phyloP scores from a whole-genome alignment of 495 filamentous ascomycete species.

The Penicillium canariense region DNA sequence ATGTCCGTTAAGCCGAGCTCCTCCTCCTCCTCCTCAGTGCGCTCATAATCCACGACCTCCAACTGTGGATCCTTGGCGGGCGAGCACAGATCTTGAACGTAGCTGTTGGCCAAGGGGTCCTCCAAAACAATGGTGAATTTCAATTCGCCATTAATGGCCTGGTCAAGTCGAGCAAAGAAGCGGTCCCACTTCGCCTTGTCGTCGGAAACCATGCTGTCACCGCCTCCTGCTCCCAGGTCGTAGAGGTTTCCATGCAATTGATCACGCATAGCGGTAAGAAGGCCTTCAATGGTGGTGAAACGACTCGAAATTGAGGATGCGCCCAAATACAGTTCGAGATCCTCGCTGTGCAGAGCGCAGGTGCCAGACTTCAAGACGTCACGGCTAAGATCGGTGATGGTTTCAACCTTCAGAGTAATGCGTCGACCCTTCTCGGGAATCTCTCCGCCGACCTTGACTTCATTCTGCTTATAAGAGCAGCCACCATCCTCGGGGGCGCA shows the following conservation, averaged over 20 bases:
- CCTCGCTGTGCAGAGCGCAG: constrained; percentile 77
- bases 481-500: constrained; percentile 5
- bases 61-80: constrained; percentile 77
- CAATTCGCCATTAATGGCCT: constrained; percentile 76
- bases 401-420: constrained; percentile 74
- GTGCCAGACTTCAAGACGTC: constrained; percentile 98
- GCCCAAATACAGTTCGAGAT: constrained; percentile 62
- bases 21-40: constrained; percentile 88
- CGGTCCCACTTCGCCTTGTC: constrained; percentile 69
- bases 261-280: constrained; percentile 88
- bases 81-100: constrained; percentile 81
- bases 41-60: constrained; percentile 76
- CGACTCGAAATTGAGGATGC: constrained; percentile 33
- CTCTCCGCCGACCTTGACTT: constrained; percentile 94
- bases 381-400: constrained; percentile 72
- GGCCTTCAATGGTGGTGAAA: constrained; percentile 94
- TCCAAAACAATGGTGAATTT: constrained; percentile 84
- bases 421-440: constrained; percentile 83
- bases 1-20: constrained; percentile 87
- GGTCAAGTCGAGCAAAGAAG: constrained; percentile 74
- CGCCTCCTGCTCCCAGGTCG: constrained; percentile 61
- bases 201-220: constrained; percentile 67
- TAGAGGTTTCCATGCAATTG: constrained; percentile 85
- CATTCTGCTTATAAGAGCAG: constrained; percentile 92
- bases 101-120: constrained; percentile 87